Base-by-base conservation (phyloP, 345 rosid genomes). In the Camelina sativa region DNA sequence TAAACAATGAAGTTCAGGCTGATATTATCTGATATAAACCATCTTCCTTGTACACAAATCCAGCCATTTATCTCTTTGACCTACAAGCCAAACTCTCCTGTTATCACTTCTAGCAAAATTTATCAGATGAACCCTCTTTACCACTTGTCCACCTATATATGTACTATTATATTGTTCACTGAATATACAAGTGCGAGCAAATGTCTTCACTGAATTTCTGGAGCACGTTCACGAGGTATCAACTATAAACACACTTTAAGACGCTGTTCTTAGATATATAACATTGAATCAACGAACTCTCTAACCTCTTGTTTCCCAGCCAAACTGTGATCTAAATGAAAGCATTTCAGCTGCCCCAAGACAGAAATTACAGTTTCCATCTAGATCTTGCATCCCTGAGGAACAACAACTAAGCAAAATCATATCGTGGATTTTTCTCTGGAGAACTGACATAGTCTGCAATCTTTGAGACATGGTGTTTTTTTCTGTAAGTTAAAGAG, bases 51-150 rank as follows among this genome's bases (percentile, higher is more conserved):
- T 79, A 82, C 46, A 70, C 89, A 55, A 89, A 87, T 72, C 96
- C 97, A 13, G 95, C 95, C 89, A 85, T 89, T n/a, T 88, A 25
- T 25, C 30, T 28, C 95, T 80, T 87, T 79, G 43, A 91, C 90
- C 96, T 91, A 77, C 9, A 80, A 35, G 11, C 70, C 65, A 76
- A 55, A 16, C 53, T 25, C 19, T 65, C 43, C 37, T 74, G 74
- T n/a, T n/a, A n/a, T n/a, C n/a, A n/a, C n/a, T n/a, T n/a, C n/a
- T n/a, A n/a, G n/a, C n/a, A n/a, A n/a, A n/a, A n/a, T n/a, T n/a
- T n/a, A n/a, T n/a, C n/a, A n/a, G n/a, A n/a, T n/a, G n/a, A n/a
- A n/a, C n/a, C n/a, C n/a, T n/a, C n/a, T n/a, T 54, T 50, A 43
- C 48, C 16, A 43, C 48, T 10, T 40, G 48, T 5, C 48, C 47